A percentile compares a stretch with the other conserved stretches of the same genome.
Evolutionary conservation across 73 alveolate species (phyloP).

Genomic region (Durusdinium trenchii): DNA sequence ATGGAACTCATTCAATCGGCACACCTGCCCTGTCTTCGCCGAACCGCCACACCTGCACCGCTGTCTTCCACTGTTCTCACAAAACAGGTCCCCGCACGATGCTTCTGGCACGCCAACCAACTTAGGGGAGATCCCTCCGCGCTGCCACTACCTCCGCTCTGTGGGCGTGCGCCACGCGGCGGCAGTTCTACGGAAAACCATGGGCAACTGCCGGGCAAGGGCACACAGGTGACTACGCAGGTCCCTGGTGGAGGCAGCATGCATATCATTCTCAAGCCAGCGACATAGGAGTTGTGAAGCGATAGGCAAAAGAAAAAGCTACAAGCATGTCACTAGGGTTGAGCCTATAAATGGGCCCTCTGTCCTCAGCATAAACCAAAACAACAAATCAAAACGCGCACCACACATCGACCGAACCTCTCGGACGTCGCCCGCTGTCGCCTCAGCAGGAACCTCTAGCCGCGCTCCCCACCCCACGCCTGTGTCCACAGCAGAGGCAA

Average conservation of each 20-base stretch:
- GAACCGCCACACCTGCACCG: too few species aligned
- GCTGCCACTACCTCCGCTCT: not conserved
- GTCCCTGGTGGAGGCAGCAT: too few species aligned
- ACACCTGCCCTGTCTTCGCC: too few species aligned
- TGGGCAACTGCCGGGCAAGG: too few species aligned
- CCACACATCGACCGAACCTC: not conserved
- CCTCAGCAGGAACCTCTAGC: not conserved
- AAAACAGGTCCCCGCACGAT: conserved; percentile 45
- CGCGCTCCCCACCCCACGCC: not conserved
- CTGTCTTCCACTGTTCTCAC: too few species aligned
- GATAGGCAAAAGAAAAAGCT: too few species aligned
- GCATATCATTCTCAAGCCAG: too few species aligned
- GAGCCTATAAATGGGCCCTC: not conserved
- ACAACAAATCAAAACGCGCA: not conserved
- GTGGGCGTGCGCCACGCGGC: not conserved
- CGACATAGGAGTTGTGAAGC: too few species aligned
- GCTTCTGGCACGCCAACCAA: conserved; percentile 91
- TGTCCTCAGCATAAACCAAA: not conserved
- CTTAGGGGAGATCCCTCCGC: conserved; percentile 84
- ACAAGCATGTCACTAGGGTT: too few species aligned
- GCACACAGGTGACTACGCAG: too few species aligned
- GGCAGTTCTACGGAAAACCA: not conserved
- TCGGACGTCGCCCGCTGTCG: not conserved
- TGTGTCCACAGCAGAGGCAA: conserved; percentile 82
- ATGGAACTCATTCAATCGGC: too few species aligned